A percentile compares a stretch with the other conserved stretches of the same genome.
phyloP scores from a whole-genome alignment of 1,139 yeast genomes.

The Tardiomyces blankii region DNA sequence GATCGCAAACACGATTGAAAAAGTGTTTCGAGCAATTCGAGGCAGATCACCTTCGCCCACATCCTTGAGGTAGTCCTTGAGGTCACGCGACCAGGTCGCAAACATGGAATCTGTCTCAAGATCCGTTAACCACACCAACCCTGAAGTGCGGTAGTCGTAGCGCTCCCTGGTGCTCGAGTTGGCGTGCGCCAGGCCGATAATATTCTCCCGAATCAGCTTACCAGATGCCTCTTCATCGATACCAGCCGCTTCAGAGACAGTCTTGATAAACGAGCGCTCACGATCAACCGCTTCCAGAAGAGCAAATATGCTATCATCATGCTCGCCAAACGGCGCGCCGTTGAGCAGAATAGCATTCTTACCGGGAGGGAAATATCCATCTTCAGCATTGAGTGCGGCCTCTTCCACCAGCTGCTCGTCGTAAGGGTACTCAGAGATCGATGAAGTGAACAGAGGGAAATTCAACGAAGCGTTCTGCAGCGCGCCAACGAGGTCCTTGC shows the following conservation, averaged over 20 bases:
- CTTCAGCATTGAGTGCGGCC: slow-evolving; percentile 11
- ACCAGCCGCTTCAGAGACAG: slow-evolving; percentile 12
- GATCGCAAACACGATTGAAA: slow-evolving; percentile 63
- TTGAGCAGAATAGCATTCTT: slow-evolving; percentile 26
- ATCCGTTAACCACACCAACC: slow-evolving; percentile 67
- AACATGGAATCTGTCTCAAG: slow-evolving; percentile 55
- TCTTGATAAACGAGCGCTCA: slow-evolving; percentile 19
- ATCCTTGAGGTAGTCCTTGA: slow-evolving; percentile 32
- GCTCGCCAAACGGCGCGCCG: slow-evolving; percentile 23
- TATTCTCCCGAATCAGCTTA: slow-evolving; percentile 9
- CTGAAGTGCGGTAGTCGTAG: slow-evolving; percentile 34
- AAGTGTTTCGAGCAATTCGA: slow-evolving; percentile 59
- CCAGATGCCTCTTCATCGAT: slow-evolving; percentile 10
- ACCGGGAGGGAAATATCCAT: slow-evolving; percentile 19
- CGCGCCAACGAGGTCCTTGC: slow-evolving; percentile 20
- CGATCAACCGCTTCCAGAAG: slow-evolving; percentile 21
- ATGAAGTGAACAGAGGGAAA: slow-evolving; percentile 22
- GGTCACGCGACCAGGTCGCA: slow-evolving; percentile 33
- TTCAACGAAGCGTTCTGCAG: slow-evolving; percentile 23
- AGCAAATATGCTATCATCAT: slow-evolving; percentile 18
- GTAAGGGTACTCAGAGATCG: neutral
- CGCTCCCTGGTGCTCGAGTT: slow-evolving; percentile 7
- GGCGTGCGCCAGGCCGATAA: neutral
- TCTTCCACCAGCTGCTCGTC: slow-evolving; percentile 15
- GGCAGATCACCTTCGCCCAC: slow-evolving; percentile 53